These are phyloP conservation scores for Solanum hybrid DNA, from an alignment of 305 asterid genomes.

Conservation along the genomic window DNA sequence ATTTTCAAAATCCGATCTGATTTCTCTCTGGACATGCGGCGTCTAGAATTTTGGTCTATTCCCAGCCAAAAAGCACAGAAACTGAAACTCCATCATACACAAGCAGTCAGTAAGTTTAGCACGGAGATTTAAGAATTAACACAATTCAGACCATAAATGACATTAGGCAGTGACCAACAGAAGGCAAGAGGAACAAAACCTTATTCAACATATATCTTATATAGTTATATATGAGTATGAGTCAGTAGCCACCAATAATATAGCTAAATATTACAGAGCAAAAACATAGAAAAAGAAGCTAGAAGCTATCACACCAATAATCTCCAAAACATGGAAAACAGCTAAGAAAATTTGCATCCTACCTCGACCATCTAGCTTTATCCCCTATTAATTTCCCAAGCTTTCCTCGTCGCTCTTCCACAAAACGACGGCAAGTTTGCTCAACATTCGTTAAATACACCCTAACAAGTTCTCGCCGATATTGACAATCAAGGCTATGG, in stretches of 20 bases:
- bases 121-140: neutral
- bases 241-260: neutral
- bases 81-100: conserved; percentile 34
- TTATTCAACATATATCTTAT: neutral
- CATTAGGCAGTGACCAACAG: neutral
- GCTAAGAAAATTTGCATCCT: conserved; percentile 13
- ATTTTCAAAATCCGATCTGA: conserved; percentile 68
- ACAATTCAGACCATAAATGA: neutral
- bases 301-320: neutral
- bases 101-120: neutral
- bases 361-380: conserved; percentile 93
- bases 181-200: neutral
- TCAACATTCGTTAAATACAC: conserved; percentile 91
- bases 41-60: conserved; percentile 58
- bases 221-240: neutral
- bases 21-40: conserved; percentile 72
- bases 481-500: conserved; percentile 82
- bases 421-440: conserved; percentile 88
- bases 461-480: conserved; percentile 91
- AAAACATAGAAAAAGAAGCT: neutral
- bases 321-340: neutral
- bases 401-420: conserved; percentile 75
- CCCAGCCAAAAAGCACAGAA: conserved; percentile 75
- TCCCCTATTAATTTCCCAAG: conserved; percentile 81
- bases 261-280: neutral